Percentiles rank a stretch among this genome's conserved stretches.
Conservation (phyloP, 108 stramenopile genomes). For the Skeletonema potamos region DNA sequence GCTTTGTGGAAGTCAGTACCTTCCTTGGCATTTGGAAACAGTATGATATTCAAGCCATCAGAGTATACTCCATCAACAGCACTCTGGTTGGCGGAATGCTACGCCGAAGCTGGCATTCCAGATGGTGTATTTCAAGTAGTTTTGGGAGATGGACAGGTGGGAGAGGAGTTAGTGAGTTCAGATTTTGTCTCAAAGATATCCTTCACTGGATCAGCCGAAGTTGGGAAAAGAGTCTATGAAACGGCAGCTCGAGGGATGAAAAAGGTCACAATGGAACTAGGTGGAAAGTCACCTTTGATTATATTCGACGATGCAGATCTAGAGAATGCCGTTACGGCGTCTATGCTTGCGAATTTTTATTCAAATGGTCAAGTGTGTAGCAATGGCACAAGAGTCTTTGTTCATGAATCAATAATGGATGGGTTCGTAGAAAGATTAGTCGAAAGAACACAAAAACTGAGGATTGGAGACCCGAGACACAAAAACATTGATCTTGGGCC, state of each 20-base stretch:
- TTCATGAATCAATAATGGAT: slow-evolving; percentile 45
- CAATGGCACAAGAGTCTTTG: slow-evolving; percentile 80
- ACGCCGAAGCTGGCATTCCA: slow-evolving; percentile 84
- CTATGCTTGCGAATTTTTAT: slow-evolving; percentile 68
- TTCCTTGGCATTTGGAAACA: slow-evolving; percentile 87
- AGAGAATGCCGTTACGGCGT: slow-evolving; percentile 56
- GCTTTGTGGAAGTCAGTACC: slow-evolving; percentile 85
- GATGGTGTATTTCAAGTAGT: slow-evolving; percentile 85
- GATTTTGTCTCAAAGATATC: slow-evolving; percentile 73
- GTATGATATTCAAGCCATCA: slow-evolving; percentile 93
- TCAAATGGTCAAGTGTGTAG: slow-evolving; percentile 86
- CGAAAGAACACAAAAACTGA: slow-evolving; percentile 27
- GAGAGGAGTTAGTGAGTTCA: slow-evolving; percentile 56
- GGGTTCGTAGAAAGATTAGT: slow-evolving; percentile 45
- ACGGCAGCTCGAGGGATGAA: slow-evolving; percentile 44
- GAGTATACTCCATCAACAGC: slow-evolving; percentile 90
- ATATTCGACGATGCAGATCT: slow-evolving; percentile 78
- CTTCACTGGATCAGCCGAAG: slow-evolving; percentile 73
- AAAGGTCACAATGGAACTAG: slow-evolving; percentile 78
- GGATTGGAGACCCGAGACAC: slow-evolving; percentile 51
- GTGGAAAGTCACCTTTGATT: slow-evolving; percentile 86
- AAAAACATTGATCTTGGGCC: slow-evolving; percentile 53
- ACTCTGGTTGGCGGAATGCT: slow-evolving; percentile 64
- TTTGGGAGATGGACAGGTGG: slow-evolving; percentile 72
- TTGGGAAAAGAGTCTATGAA: slow-evolving; percentile 57